Evolutionary conservation across 2,329 filamentous ascomycete genomes (phyloP), one percentile per base, ranked within the genome.

Genomic region (Paecilomyces variotii): DNA sequence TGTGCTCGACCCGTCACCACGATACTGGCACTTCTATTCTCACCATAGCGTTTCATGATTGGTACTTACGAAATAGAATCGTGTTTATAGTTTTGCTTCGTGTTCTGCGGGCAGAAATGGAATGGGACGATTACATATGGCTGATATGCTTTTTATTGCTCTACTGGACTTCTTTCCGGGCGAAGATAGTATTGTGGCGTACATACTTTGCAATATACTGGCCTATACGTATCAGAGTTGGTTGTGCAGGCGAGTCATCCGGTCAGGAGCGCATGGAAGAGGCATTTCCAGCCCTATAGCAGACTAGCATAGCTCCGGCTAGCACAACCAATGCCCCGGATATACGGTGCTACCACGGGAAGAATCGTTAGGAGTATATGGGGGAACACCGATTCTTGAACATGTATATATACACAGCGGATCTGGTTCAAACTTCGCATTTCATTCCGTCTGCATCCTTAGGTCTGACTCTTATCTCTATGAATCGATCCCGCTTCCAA

Each of bases 371-470:
- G 39, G 39, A 19, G n/a, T 7, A 45, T 45, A 19, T 19, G n/a
- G n/a, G n/a, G 39, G n/a, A 45, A 45, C 5, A 45, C n/a, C 39
- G 39, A 45, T 45, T 45, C 39, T 45, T 45, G n/a, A n/a, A 45
- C n/a, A 45, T 19, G 19, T 45, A 45, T 45, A 45, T 45, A 45
- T 45, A 45, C 39, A 45, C 39, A 24, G 39, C 39, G 39, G 39
- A 45, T 45, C 39, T 24, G 39, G 4, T 45, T 39, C 19, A n/a
- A 53, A 53, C 25, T 53, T 53, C 28, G n/a, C 51, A 27, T 53
- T 53, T 53, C 51, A 53, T 53, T 53, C 51, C 51, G 51, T 53
- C 25, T 53, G 25, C 25, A 53, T 53, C 39, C 28, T 53, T 53
- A 19, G n/a, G 4, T 53, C 5, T 24, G 14, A 24, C 51, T 53